phyloP scores from a whole-genome alignment of 2,329 filamentous ascomycete species.

The Cercospora canescens region DNA sequence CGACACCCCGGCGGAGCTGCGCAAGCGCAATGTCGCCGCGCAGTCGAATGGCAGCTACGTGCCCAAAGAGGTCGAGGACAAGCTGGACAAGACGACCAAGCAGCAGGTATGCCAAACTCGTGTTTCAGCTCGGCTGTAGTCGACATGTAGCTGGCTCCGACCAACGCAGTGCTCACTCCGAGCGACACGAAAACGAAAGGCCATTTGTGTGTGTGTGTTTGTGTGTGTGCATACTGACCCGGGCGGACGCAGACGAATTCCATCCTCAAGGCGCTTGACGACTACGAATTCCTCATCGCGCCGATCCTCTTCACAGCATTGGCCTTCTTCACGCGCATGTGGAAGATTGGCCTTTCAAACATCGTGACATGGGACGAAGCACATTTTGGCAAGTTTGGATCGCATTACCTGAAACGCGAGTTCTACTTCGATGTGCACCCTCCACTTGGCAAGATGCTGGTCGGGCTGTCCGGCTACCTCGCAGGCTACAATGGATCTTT shows the following conservation, averaged over 20 bases:
- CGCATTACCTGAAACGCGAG: constrained; percentile 97
- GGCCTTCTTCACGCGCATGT: constrained; percentile 67
- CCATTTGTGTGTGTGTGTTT: no score
- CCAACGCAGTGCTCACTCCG: neutral
- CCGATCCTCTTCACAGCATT: constrained; percentile 63
- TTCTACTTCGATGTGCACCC: constrained; percentile 99
- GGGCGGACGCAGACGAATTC: constrained; percentile 46
- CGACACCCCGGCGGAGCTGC: constrained; percentile 46
- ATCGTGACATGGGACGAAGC: constrained; percentile 78
- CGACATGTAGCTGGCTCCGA: neutral
- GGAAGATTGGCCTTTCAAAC: constrained; percentile 66
- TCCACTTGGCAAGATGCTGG: constrained; percentile 96
- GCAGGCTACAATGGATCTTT: constrained; percentile 99
- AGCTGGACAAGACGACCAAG: constrained; percentile 48
- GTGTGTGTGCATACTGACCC: neutral
- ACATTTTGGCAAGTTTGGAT: constrained; percentile 95
- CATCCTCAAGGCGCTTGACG: constrained; percentile 62
- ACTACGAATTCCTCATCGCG: constrained; percentile 63
- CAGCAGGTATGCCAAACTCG: constrained; percentile 41
- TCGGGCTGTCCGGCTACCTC: constrained; percentile 91
- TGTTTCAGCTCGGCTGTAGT: neutral
- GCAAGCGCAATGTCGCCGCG: constrained; percentile 46
- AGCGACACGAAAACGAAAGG: neutral
- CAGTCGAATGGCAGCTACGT: constrained; percentile 37
- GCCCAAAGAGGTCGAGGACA: constrained; percentile 28